Percentiles rank a stretch among this genome's conserved stretches.
These are phyloP conservation scores for Ampelocalamus luodianensis DNA, from an alignment of 176 grass and related monocot species.

Conservation along the genomic window DNA sequence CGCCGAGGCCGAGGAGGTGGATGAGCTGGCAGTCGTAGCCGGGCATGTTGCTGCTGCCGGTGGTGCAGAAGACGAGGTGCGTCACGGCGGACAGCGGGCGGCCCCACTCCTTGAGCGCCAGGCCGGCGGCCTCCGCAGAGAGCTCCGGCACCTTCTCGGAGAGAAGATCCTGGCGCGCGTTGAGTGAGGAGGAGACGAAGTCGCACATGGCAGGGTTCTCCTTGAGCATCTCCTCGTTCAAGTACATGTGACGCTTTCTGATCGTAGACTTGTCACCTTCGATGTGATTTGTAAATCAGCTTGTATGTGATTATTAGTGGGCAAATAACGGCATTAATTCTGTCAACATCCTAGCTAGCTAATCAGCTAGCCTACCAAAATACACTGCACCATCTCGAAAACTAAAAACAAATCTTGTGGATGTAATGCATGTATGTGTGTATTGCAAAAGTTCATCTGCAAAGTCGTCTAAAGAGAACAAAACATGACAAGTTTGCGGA, in stretches of 20 bases:
- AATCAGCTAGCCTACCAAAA: no score
- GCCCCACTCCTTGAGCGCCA: constrained; percentile 62
- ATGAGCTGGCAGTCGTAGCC: constrained; percentile 58
- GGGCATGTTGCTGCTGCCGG: constrained; percentile 51
- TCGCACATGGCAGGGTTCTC: constrained; percentile 49
- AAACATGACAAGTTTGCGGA: no score
- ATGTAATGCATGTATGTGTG: no score
- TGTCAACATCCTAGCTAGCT: no score
- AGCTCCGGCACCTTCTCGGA: constrained; percentile 54
- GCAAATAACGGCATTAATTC: no score
- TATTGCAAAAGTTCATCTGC: no score
- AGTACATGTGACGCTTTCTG: constrained; percentile 51
- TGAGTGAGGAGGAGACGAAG: constrained; percentile 49
- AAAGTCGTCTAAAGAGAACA: no score
- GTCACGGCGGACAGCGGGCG: constrained; percentile 51
- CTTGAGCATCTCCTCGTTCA: constrained; percentile 48
- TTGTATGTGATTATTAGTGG: no score
- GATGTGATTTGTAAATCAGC: no score
- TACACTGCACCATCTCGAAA: no score
- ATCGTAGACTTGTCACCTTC: constrained; percentile 64
- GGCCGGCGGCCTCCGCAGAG: constrained; percentile 41
- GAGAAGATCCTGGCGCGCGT: constrained; percentile 56
- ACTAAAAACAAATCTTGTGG: no score
- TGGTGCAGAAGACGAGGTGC: constrained; percentile 65
- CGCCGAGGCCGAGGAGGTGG: constrained; percentile 53